A percentile compares a stretch with the other conserved stretches of the same genome.
Conservation (phyloP, 345 rosid species). For the Odontarrhena argentea region DNA sequence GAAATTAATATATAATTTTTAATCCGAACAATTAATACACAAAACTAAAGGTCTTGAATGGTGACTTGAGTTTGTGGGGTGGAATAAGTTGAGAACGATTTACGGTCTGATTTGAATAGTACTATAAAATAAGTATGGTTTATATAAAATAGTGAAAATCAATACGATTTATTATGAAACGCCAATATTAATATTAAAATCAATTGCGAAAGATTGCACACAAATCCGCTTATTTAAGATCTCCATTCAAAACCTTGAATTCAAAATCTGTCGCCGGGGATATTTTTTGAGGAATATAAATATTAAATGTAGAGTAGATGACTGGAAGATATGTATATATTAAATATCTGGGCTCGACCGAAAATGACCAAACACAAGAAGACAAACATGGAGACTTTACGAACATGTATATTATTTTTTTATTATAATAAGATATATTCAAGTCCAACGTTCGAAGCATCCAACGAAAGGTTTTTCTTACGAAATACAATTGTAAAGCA, state of each 20-base stretch:
- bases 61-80: no score
- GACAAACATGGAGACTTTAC: slow-evolving; percentile 30
- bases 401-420: slow-evolving; percentile 14
- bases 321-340: slow-evolving; percentile 1
- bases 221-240: no score
- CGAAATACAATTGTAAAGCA: slow-evolving; percentile 8
- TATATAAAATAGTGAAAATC: no score
- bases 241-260: not conserved
- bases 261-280: slow-evolving; percentile 18
- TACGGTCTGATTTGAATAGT: no score
- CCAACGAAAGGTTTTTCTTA: slow-evolving; percentile 20
- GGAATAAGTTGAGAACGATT: no score
- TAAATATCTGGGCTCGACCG: slow-evolving; percentile 28
- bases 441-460: slow-evolving; percentile 28
- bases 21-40: not conserved
- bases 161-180: no score
- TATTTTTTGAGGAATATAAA: slow-evolving; percentile 25
- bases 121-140: no score
- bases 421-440: slow-evolving; percentile 8
- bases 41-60: not conserved
- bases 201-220: no score
- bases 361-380: slow-evolving; percentile 29
- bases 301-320: slow-evolving; percentile 26
- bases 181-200: no score
- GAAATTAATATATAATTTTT: no score